phyloP scores from a whole-genome alignment of 2,329 filamentous ascomycete genomes.

The Pseudohalonectria lignicola region DNA sequence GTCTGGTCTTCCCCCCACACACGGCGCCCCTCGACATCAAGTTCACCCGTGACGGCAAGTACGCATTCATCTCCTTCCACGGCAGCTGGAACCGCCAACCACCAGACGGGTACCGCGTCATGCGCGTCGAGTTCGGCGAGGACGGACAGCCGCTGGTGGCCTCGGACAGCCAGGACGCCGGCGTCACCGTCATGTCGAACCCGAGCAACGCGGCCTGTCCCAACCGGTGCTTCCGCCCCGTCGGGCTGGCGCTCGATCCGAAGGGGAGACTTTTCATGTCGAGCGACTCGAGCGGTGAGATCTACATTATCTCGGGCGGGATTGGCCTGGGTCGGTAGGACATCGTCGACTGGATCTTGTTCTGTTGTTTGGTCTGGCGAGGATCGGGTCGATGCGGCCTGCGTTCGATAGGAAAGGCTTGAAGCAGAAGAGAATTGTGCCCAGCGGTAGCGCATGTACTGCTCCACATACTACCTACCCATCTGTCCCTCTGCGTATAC shows the following conservation, averaged over 20 bases:
- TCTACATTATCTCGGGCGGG: conserved; percentile 26
- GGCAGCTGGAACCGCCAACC: conserved; percentile 40
- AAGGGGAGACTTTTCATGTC: conserved; percentile 35
- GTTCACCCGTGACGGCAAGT: conserved; percentile 42
- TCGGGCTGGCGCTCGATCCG: conserved; percentile 5
- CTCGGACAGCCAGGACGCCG: conserved; percentile 25
- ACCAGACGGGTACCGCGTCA: conserved; percentile 25
- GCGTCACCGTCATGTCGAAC: conserved; percentile 38
- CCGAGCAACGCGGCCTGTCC: conserved; percentile 18
- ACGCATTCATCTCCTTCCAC: conserved; percentile 51
- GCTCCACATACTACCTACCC: too few species aligned
- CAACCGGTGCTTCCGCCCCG: conserved; percentile 4
- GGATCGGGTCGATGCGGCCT: too few species aligned
- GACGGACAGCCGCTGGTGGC: conserved; percentile 21
- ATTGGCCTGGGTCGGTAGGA: neutral
- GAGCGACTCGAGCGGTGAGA: conserved; percentile 42
- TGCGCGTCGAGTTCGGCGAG: conserved; percentile 20
- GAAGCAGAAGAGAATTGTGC: too few species aligned
- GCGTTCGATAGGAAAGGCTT: too few species aligned
- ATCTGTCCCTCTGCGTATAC: too few species aligned
- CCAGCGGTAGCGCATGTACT: too few species aligned
- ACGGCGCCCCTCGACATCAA: conserved; percentile 55
- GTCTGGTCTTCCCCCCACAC: conserved; percentile 41
- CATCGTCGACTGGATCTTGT: too few species aligned
- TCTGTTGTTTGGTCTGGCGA: too few species aligned